A percentile compares a stretch with the other conserved stretches of the same genome.
These are phyloP conservation scores for Sarcodon aspratus DNA, from an alignment of 768 basidiomycete genomes.

Conservation along the genomic window DNA sequence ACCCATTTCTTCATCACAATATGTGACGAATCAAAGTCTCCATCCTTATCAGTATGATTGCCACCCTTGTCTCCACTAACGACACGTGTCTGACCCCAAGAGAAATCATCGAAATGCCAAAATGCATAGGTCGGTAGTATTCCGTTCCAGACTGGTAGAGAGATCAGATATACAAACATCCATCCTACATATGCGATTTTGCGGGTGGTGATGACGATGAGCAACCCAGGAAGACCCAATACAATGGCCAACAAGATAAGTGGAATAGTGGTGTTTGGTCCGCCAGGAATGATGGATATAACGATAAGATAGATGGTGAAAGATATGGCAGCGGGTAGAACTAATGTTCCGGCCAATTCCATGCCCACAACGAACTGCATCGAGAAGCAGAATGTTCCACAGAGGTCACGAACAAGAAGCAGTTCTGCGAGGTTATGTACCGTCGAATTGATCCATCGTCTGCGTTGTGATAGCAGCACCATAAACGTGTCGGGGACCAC, in stretches of 20 bases:
- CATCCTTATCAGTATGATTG: slow-evolving; percentile 86
- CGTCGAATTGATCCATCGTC: slow-evolving; percentile 99
- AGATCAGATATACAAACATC: slow-evolving; percentile 92
- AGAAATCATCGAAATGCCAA: slow-evolving; percentile 99
- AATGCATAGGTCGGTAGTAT: slow-evolving; percentile 92
- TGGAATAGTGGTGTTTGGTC: slow-evolving; percentile 73
- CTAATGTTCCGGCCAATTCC: slow-evolving; percentile 94
- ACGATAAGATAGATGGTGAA: slow-evolving; percentile 95
- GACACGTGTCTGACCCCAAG: slow-evolving; percentile 89
- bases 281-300: slow-evolving; percentile 72
- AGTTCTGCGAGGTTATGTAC: slow-evolving; percentile 97
- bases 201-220: slow-evolving; percentile 93
- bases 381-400: slow-evolving; percentile 99
- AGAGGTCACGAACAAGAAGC: slow-evolving; percentile 91
- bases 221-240: slow-evolving; percentile 88
- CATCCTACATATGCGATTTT: slow-evolving; percentile 93
- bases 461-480: slow-evolving; percentile 88
- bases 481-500: slow-evolving; percentile 95
- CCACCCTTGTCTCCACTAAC: slow-evolving; percentile 52
- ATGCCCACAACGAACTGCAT: slow-evolving; percentile 99
- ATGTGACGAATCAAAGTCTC: slow-evolving; percentile 91
- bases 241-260: slow-evolving; percentile 89
- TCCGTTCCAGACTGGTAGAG: slow-evolving; percentile 96
- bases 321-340: slow-evolving; percentile 92
- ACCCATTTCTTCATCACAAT: slow-evolving; percentile 99